These are phyloP conservation scores for Paramecium tetraurelia DNA, from an alignment of 73 alveolate species.

Conservation along the genomic window DNA sequence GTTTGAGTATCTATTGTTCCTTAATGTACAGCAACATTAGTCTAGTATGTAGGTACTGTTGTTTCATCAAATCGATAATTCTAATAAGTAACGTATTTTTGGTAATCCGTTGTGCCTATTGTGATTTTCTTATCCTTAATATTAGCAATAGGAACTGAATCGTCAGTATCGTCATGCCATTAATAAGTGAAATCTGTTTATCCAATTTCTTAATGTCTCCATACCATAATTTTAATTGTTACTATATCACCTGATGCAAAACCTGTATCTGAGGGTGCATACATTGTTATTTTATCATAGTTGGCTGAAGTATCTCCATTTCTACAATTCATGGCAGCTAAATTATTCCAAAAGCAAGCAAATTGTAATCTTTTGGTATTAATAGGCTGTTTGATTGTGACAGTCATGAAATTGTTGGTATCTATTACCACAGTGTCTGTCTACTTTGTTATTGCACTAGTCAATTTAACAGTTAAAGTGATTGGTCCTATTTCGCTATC, in stretches of 20 bases:
- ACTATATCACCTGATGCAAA: neutral
- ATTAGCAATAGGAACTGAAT: neutral
- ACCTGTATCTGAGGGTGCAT: neutral
- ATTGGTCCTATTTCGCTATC: conserved; percentile 12
- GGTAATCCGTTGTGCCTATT: neutral
- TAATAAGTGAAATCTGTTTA: neutral
- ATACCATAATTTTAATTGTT: neutral
- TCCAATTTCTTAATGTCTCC: neutral
- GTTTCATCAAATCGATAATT: neutral
- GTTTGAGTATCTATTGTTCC: neutral
- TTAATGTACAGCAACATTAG: conserved; percentile 8
- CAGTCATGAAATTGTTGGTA: neutral
- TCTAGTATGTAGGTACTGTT: neutral
- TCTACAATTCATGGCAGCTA: neutral
- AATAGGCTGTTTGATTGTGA: neutral
- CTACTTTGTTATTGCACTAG: neutral
- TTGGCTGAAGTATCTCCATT: neutral
- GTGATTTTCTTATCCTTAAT: neutral
- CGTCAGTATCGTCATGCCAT: neutral
- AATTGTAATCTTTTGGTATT: neutral
- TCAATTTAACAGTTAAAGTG: neutral
- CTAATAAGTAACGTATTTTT: neutral
- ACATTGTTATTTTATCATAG: neutral
- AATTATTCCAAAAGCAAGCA: conserved; percentile 14
- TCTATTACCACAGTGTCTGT: neutral